These are phyloP conservation scores for Aspergillus panamensis DNA, from an alignment of 495 filamentous ascomycete species.

Conservation along the genomic window DNA sequence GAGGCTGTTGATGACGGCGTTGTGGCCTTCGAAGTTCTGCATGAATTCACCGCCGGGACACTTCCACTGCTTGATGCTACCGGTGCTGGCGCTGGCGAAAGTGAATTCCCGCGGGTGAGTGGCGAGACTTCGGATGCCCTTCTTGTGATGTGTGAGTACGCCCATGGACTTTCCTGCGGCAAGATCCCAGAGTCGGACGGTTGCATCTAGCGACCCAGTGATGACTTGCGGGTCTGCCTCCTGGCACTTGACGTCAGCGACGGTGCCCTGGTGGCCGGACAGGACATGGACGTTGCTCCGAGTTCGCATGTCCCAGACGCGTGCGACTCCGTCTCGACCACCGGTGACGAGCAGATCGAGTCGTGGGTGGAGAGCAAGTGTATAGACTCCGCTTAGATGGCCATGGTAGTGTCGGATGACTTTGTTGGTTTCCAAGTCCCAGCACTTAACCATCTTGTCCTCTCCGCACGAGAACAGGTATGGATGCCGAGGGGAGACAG, in stretches of 20 bases:
- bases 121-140: slow-evolving; percentile 82
- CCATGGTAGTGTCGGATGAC: slow-evolving; percentile 99
- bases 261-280: slow-evolving; percentile 81
- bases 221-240: slow-evolving; percentile 97
- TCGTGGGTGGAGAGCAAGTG: slow-evolving; percentile 84
- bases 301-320: slow-evolving; percentile 99
- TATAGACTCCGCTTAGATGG: slow-evolving; percentile 94
- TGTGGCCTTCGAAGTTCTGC: slow-evolving; percentile 98
- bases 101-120: slow-evolving; percentile 94
- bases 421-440: slow-evolving; percentile 98
- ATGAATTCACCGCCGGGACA: slow-evolving; percentile 98
- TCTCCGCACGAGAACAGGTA: slow-evolving; percentile 98
- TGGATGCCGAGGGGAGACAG: slow-evolving; percentile 89
- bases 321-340: slow-evolving; percentile 86
- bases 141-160: slow-evolving; percentile 97
- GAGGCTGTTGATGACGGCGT: slow-evolving; percentile 94
- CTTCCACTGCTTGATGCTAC: slow-evolving; percentile 99
- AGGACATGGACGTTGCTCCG: slow-evolving; percentile 93
- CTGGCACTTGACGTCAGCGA: slow-evolving; percentile 86
- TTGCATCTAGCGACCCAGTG: slow-evolving; percentile 83
- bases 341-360: slow-evolving; percentile 94
- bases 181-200: slow-evolving; percentile 92
- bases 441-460: slow-evolving; percentile 99
- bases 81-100: slow-evolving; percentile 86
- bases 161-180: slow-evolving; percentile 96